A percentile compares a stretch with the other conserved stretches of the same genome.
Conservation (phyloP, 306 rosid species). For the Cyclanthera cordifolia region DNA sequence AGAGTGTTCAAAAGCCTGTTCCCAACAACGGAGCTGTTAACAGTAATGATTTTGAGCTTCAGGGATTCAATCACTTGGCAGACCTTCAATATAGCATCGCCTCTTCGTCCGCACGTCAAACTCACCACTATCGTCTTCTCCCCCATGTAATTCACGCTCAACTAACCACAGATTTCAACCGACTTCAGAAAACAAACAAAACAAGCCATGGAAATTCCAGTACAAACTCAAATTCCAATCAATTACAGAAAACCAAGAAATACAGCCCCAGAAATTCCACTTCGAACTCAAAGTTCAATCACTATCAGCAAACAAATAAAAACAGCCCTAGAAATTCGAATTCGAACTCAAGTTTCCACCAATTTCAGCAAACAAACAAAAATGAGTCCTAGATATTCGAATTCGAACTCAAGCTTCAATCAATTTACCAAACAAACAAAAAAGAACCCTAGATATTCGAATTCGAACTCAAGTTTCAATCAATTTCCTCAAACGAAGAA, state of each 20-base stretch:
- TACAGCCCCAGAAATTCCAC: too few species aligned
- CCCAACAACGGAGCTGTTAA: conserved; percentile 53
- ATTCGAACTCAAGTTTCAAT: too few species aligned
- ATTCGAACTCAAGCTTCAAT: too few species aligned
- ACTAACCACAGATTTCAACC: conserved; percentile 21
- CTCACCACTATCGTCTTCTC: conserved; percentile 66
- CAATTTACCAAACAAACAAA: too few species aligned
- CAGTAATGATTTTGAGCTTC: conserved; percentile 69
- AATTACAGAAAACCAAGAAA: too few species aligned
- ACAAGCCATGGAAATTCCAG: not conserved
- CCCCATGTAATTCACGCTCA: conserved; percentile 60
- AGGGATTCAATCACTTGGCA: conserved; percentile 83
- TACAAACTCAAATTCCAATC: too few species aligned
- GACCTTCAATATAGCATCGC: conserved; percentile 64
- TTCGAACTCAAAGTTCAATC: too few species aligned
- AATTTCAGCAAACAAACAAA: not conserved
- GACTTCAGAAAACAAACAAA: not conserved
- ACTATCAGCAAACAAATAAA: too few species aligned
- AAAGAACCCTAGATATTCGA: too few species aligned
- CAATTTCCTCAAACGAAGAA: too few species aligned
- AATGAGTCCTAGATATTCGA: not conserved
- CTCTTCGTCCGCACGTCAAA: conserved; percentile 61
- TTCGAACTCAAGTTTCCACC: not conserved
- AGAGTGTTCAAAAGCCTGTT: conserved; percentile 65
- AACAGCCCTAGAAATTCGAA: too few species aligned